A percentile compares a stretch with the other conserved stretches of the same genome.
Evolutionary conservation across 805 yeast species (phyloP).

Genomic region (Metschnikowia proteae): DNA sequence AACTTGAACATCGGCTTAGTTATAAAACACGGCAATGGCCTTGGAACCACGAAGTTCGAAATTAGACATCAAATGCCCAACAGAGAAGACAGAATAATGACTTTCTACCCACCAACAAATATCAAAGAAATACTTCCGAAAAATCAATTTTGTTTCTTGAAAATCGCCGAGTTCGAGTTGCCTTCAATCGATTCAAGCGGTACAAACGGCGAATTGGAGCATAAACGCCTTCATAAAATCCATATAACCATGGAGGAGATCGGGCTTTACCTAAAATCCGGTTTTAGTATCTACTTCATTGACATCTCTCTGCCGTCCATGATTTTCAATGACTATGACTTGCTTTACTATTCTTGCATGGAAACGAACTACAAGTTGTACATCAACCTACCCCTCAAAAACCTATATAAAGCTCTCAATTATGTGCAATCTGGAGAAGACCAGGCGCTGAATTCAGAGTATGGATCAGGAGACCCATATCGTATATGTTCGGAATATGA

Average conservation of each 20-base stretch:
- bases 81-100: conserved; percentile 27
- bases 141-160: conserved; percentile 45
- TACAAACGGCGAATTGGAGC: not conserved
- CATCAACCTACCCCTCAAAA: conserved; percentile 45
- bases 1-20: conserved; percentile 51
- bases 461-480: conserved; percentile 20
- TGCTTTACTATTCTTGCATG: conserved; percentile 39
- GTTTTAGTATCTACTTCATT: conserved; percentile 44
- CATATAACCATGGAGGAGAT: conserved; percentile 53
- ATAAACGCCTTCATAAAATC: conserved; percentile 30
- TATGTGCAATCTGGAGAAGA: conserved; percentile 30
- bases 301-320: conserved; percentile 41
- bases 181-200: conserved; percentile 13
- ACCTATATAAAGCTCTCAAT: conserved; percentile 45
- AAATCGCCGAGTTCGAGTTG: conserved; percentile 47
- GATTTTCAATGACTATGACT: conserved; percentile 40
- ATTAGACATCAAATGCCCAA: conserved; percentile 30
- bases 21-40: conserved; percentile 50
- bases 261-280: conserved; percentile 51
- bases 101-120: conserved; percentile 54
- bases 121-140: conserved; percentile 57
- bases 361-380: conserved; percentile 40
- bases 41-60: conserved; percentile 57
- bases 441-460: conserved; percentile 13
- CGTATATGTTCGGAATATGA: conserved; percentile 19